Base-by-base conservation (phyloP, 805 yeast genomes). In the Candida incommunis region DNA sequence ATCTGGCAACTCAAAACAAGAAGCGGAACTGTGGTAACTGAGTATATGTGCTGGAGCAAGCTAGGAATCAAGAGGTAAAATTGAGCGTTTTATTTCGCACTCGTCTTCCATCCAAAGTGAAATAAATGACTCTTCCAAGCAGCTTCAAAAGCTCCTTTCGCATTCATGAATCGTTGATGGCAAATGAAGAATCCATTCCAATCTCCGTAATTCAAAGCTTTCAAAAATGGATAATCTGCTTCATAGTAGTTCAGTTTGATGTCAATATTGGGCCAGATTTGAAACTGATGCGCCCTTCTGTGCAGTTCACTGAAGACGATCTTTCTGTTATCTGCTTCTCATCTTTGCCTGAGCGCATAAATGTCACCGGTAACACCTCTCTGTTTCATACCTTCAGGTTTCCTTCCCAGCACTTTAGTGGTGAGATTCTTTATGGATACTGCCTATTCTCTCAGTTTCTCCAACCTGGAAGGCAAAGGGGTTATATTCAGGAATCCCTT, bases 101-200 rank as follows among this genome's bases (percentile, higher is more conserved):
- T n/a, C n/a, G n/a, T n/a, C n/a, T n/a, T n/a, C n/a, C n/a, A n/a
- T n/a, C n/a, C n/a, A n/a, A n/a, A n/a, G n/a, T n/a, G n/a, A n/a
- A n/a, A n/a, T n/a, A n/a, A n/a, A 44, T 35, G 40, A 41, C 45
- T 46, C 45, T 52, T 61, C 71, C 56, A 59, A 64, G 45, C 62
- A 61, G 57, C 63, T 70, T 54, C 74, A 58, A 50, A 67, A 61
- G 50, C 61, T 65, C 29, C 77, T 80, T 52, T 76, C 78, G 48
- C 15, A 51, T 54, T 51, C 57, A 55, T 41, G 56, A 55, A 42
- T 42, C 49, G 20, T 46, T 54, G 37, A 49, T 55, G 18, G 42
- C 43, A 15, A 45, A 47, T 20, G 23, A 35, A n/a, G 7, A 31
- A 29, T 43, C 41, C n/a, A 45, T 51, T 20, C 47, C 48, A 21